These are phyloP conservation scores for Russula griseocarnosa DNA, from an alignment of 768 basidiomycete genomes.

Conservation along the genomic window DNA sequence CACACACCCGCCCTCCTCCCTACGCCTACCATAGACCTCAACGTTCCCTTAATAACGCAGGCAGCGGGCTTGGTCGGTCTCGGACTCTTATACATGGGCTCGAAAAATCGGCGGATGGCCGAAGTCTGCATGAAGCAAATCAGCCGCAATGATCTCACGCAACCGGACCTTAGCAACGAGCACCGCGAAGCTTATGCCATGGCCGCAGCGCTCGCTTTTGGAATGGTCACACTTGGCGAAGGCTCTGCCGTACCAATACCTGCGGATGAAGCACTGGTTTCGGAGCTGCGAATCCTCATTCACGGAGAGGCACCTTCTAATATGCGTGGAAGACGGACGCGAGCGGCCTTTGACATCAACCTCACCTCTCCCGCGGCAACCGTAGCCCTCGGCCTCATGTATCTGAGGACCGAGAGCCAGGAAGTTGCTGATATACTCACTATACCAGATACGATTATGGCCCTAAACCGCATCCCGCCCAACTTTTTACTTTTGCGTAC, in stretches of 20 bases:
- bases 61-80: slow-evolving; percentile 83
- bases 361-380: slow-evolving; percentile 90
- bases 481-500: slow-evolving; percentile 81
- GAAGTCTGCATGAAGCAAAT: slow-evolving; percentile 88
- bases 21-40: slow-evolving; percentile 79
- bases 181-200: slow-evolving; percentile 91
- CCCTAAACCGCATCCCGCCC: slow-evolving; percentile 82
- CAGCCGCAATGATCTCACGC: slow-evolving; percentile 67
- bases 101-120: slow-evolving; percentile 84
- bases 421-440: slow-evolving; percentile 85
- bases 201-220: slow-evolving; percentile 84
- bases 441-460: slow-evolving; percentile 75
- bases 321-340: slow-evolving; percentile 37
- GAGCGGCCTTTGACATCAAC: slow-evolving; percentile 71
- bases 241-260: slow-evolving; percentile 60
- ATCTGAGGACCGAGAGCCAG: slow-evolving; percentile 73
- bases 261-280: slow-evolving; percentile 67
- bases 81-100: slow-evolving; percentile 86
- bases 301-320: slow-evolving; percentile 60
- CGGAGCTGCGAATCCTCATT: slow-evolving; percentile 67
- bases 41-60: slow-evolving; percentile 86
- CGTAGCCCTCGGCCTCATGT: slow-evolving; percentile 89
- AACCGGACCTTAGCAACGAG: slow-evolving; percentile 80
- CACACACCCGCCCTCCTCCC: slow-evolving; percentile 93
- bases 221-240: slow-evolving; percentile 93